Evolutionary conservation across 2,329 filamentous ascomycete species (phyloP), one percentile per base, ranked within the genome.

Genomic region (Trichoderma citrinoviride): DNA sequence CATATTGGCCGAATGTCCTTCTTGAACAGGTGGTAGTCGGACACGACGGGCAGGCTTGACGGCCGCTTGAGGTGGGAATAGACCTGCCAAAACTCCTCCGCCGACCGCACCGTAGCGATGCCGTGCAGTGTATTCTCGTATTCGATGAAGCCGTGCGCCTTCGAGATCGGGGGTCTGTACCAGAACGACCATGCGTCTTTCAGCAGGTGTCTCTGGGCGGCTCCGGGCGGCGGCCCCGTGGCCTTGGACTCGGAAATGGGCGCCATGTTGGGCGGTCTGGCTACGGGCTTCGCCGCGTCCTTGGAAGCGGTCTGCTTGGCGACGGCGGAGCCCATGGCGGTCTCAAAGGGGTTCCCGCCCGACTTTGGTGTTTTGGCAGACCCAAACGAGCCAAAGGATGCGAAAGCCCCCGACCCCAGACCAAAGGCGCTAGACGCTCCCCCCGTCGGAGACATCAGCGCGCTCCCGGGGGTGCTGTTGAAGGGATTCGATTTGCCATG

Each of bases 1-100:
- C 95, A 99, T 71, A 99, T 95, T 23, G 95, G 95, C 67, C 95
- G 88, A 67, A 99, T 93, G 62, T 93, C 94, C 74, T 95, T 93
- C 79, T 95, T 96, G 83, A 99, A 99, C 66, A 99, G 89, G 76
- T 99, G 95, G 75, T 97, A 99, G 78, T 99, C 95, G 25, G 93
- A 97, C 33, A 98, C 94, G 5, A 94, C 89, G 7, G 94, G 94
- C 65, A 99, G 83, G 40, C 85, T 82, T 41, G 93, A 98, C 2
- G 96, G 95, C 29, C 91, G 87, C 80, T 96, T 96, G 54, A 99
- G 84, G 77, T 98, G 93, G 62, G 86, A 83, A 75, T 97, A 98
- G 43, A 97, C 88, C 54, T 87, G 84, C 87, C 93, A 97, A 76
- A 99, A 98, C 66, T 95, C 91, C 78, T 98, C 93, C 56, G 87